These are phyloP conservation scores for Tylopilus sp. DNA, from an alignment of 1,284 basidiomycete species.

Conservation along the genomic window DNA sequence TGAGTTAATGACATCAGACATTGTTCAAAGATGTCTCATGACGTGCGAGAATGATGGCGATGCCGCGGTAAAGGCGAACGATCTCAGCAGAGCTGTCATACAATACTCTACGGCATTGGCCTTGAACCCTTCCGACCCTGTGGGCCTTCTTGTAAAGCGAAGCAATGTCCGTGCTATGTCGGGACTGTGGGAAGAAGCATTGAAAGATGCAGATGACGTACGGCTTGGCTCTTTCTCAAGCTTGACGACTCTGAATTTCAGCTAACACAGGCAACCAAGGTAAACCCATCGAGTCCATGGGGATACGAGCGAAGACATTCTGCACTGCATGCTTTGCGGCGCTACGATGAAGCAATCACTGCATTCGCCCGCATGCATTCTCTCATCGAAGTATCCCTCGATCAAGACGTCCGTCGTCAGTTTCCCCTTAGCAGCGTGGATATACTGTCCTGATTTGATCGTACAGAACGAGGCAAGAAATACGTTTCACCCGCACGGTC, in stretches of 20 bases:
- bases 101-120: not conserved
- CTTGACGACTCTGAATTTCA: not conserved
- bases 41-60: not conserved
- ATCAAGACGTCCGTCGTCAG: not conserved
- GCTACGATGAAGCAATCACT: slow-evolving; percentile 5
- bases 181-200: no score
- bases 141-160: not conserved
- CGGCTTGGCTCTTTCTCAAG: no score
- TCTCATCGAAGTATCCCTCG: not conserved
- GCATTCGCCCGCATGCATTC: not conserved
- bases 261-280: not conserved
- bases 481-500: no score
- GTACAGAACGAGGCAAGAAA: no score
- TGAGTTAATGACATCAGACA: not conserved
- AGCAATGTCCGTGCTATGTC: not conserved
- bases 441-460: no score
- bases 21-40: no score
- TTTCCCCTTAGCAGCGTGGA: not conserved
- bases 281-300: not conserved
- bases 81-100: not conserved
- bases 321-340: not conserved
- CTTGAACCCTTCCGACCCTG: not conserved
- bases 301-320: not conserved
- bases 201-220: no score
- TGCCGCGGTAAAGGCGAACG: not conserved